Conservation (phyloP, 78 protist species). For the Cyanophora paradoxa region DNA sequence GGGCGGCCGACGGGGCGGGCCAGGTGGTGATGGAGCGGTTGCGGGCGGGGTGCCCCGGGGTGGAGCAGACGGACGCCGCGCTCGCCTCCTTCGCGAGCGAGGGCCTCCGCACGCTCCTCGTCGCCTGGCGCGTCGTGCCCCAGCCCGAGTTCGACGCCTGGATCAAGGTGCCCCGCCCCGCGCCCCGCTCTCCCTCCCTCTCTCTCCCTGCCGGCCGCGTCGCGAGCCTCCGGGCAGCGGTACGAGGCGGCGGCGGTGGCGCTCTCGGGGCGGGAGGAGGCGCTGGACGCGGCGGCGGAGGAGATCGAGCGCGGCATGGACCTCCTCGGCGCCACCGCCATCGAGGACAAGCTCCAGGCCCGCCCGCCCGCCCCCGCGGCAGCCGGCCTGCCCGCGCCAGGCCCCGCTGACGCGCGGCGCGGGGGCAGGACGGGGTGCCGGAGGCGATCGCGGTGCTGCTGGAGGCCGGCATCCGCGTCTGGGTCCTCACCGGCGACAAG, state of each 20-base stretch:
- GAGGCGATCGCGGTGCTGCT: constrained; percentile 49
- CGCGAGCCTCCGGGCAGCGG: background rate
- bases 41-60: background rate
- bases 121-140: constrained; percentile 44
- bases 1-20: no score
- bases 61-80: background rate
- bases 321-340: constrained; percentile 88
- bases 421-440: constrained; percentile 78
- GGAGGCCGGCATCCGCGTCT: constrained; percentile 74
- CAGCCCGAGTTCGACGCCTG: constrained; percentile 48
- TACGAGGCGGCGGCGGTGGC: constrained; percentile 13
- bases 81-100: constrained; percentile 1
- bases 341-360: constrained; percentile 92
- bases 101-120: constrained; percentile 85
- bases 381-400: no score
- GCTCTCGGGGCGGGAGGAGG: background rate
- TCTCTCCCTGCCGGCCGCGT: background rate
- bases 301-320: constrained; percentile 48
- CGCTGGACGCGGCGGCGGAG: constrained; percentile 8
- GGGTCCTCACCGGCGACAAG: constrained; percentile 98
- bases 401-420: no score
- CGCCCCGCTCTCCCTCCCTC: background rate
- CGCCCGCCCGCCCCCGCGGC: no score
- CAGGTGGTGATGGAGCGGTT: constrained; percentile 6
- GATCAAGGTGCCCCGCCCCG: constrained; percentile 16